Evolutionary conservation across 305 asterid genomes (phyloP), one percentile per base, ranked within the genome.

Genomic region (Fraxinus paxiana): DNA sequence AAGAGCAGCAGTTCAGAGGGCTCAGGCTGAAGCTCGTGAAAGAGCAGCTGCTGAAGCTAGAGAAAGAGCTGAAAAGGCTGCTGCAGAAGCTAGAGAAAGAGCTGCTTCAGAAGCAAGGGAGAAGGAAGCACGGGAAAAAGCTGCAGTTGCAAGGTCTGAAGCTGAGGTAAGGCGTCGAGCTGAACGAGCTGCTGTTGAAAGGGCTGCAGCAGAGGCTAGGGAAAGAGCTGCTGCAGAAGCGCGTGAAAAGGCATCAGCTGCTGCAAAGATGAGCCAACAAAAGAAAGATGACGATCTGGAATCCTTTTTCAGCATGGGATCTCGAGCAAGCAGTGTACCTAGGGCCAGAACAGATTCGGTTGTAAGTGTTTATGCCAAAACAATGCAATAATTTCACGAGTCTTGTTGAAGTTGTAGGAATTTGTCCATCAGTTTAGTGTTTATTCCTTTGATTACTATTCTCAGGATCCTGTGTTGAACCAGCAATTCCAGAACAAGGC

Each of bases 11-110:
- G 99, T 96, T 86, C 97, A 88, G 88, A 92, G 97, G 85, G 99
- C 90, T 30, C 99, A 96, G 85, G 90, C 97, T 82, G 99, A 96
- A 88, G 99, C 98, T 54, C 98, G 98, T n/a, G 98, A 92, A 87
- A 92, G 99, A 85, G 97, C 98, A 84, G 98, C 98, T 24, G 92
- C 91, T 13, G 99, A 93, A 74, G 99, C 99, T 82, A 92, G 85
- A 84, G 97, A 87, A 80, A 88, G 97, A 86, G 97, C 97, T 4
- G 97, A 93, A 87, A 93, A 87, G 88, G 93, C 91, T 80, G 97
- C 95, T 83, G 91, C 97, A 13, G 98, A 92, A 85, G 94, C 97
- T 75, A 90, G 95, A 89, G 97, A 89, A 82, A 88, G 92, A 86
- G 85, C 91, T 12, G 88, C 87, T 82, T 91, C 88, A 51, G 90